Evolutionary conservation across 2,329 filamentous ascomycete species (phyloP).

Genomic region (Plenodomus lindquistii): DNA sequence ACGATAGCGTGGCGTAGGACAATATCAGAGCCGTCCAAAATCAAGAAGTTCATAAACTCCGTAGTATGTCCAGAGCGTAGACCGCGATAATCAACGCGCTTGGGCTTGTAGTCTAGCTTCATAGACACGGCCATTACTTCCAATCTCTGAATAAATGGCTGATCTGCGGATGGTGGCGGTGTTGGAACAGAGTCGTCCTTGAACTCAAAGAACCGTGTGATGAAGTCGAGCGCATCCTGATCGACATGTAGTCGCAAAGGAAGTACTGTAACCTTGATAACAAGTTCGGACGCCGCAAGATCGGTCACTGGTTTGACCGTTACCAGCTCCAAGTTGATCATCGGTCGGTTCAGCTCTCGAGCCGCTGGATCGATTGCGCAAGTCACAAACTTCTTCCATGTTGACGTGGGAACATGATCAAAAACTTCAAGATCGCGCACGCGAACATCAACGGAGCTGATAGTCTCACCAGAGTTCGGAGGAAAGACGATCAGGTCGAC

Average conservation of each 20-base stretch:
- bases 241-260: constrained; percentile 92
- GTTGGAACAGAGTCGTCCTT: constrained; percentile 71
- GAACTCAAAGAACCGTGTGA: constrained; percentile 97
- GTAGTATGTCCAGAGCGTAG: constrained; percentile 91
- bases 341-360: constrained; percentile 81
- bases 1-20: constrained; percentile 86
- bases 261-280: constrained; percentile 76
- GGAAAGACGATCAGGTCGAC: constrained; percentile 83
- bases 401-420: constrained; percentile 91
- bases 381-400: constrained; percentile 97
- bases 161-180: constrained; percentile 63
- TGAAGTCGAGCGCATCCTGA: constrained; percentile 95
- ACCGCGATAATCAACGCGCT: constrained; percentile 93
- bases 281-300: constrained; percentile 85
- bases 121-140: constrained; percentile 84
- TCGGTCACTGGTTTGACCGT: constrained; percentile 85
- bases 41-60: constrained; percentile 98
- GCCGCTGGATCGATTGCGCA: constrained; percentile 88
- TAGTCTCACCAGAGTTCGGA: constrained; percentile 74
- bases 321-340: constrained; percentile 86
- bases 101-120: constrained; percentile 95
- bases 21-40: constrained; percentile 86
- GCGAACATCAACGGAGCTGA: constrained; percentile 84
- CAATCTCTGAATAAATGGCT: constrained; percentile 85
- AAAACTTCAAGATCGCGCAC: constrained; percentile 86